Conservation (phyloP, 345 rosid genomes). For the Iberis pinnata region DNA sequence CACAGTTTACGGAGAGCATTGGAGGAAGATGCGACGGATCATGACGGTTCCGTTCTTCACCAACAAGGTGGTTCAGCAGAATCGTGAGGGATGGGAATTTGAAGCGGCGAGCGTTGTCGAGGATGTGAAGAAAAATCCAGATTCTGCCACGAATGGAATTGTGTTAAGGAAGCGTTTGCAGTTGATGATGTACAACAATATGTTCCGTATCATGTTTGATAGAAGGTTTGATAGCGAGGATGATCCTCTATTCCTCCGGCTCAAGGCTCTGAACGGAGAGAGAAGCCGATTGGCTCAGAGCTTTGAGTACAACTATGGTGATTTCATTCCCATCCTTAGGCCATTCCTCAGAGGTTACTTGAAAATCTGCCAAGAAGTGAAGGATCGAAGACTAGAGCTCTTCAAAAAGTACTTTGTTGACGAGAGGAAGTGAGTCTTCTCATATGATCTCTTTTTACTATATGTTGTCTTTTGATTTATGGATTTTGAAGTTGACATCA, state of each 20-base stretch:
- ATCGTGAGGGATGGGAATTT: conserved; percentile 64
- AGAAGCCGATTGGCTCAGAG: conserved; percentile 90
- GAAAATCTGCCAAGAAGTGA: conserved; percentile 84
- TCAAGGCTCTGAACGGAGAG: conserved; percentile 90
- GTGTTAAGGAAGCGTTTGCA: conserved; percentile 74
- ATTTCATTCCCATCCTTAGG: conserved; percentile 88
- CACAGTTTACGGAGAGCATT: conserved; percentile 96
- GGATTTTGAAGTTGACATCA: conserved; percentile 5
- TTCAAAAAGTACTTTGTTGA: conserved; percentile 93
- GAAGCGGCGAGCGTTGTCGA: conserved; percentile 71
- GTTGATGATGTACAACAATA: conserved; percentile 94
- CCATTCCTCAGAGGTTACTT: conserved; percentile 89
- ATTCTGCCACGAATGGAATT: conserved; percentile 57
- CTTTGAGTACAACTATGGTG: conserved; percentile 92
- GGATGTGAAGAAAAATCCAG: conserved; percentile 65
- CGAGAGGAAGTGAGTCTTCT: conserved; percentile 64
- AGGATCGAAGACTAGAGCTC: conserved; percentile 66
- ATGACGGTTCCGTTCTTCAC: conserved; percentile 99
- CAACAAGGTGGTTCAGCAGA: conserved; percentile 74
- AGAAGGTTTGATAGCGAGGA: conserved; percentile 78
- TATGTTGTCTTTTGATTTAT: not conserved
- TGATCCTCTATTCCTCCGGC: conserved; percentile 64
- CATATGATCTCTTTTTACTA: not conserved
- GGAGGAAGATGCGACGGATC: conserved; percentile 97
- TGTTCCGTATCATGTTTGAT: conserved; percentile 95